Conservation (phyloP, 805 yeast genomes). For the Brettanomyces naardenensis region DNA sequence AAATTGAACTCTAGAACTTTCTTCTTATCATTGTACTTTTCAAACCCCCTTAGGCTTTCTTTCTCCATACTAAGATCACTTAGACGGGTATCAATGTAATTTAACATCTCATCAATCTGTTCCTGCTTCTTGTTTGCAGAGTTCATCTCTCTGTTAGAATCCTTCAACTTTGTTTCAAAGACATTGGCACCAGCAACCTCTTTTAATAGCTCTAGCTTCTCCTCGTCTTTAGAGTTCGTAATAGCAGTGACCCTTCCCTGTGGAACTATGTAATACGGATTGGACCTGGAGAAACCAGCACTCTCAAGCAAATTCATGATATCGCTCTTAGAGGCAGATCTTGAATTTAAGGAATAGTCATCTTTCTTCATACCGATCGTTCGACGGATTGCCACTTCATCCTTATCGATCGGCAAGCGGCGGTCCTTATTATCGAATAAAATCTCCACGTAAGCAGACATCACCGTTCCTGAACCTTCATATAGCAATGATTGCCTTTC, state of each 20-base stretch:
- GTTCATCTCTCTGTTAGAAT: conserved; percentile 72
- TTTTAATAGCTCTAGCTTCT: conserved; percentile 69
- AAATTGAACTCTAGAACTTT: conserved; percentile 69
- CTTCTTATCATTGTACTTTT: conserved; percentile 55
- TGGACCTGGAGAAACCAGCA: conserved; percentile 85
- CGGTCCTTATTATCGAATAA: conserved; percentile 75
- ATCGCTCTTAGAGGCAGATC: conserved; percentile 71
- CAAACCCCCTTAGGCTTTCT: conserved; percentile 63
- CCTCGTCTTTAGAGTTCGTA: conserved; percentile 83
- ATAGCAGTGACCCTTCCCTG: conserved; percentile 87
- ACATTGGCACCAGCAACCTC: conserved; percentile 95
- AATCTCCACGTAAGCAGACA: conserved; percentile 90
- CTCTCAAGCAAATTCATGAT: conserved; percentile 76
- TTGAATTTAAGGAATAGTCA: conserved; percentile 79
- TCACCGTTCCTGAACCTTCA: conserved; percentile 83
- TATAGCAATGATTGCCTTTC: conserved; percentile 83
- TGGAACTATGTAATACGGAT: conserved; percentile 94
- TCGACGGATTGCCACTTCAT: conserved; percentile 70
- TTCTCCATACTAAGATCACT: conserved; percentile 77
- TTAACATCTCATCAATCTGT: conserved; percentile 67
- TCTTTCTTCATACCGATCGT: conserved; percentile 92
- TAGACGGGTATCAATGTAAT: conserved; percentile 62
- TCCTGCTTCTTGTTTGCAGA: conserved; percentile 61
- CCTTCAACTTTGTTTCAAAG: conserved; percentile 74
- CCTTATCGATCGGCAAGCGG: conserved; percentile 61